Evolutionary conservation across 257 asterid genomes (phyloP).

Genomic region (Nemophila menziesii): DNA sequence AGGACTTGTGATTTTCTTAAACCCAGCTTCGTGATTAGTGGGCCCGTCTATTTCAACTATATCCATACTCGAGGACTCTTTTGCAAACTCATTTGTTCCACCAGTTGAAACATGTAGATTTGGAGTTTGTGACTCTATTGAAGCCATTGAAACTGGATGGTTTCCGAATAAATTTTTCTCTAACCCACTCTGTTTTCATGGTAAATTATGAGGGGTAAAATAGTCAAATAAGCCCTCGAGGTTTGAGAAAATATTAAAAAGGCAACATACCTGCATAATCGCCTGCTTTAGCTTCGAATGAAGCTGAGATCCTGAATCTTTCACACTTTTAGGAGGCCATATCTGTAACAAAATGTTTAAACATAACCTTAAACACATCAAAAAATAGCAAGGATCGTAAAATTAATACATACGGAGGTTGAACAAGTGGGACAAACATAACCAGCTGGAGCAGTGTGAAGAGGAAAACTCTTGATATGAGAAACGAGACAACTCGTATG

Average conservation of each 20-base stretch:
- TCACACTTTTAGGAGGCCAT: conserved; percentile 96
- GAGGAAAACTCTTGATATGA: conserved; percentile 68
- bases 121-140: conserved; percentile 53
- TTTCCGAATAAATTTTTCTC: conserved; percentile 85
- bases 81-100: conserved; percentile 27
- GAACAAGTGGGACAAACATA: conserved; percentile 74
- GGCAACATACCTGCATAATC: conserved; percentile 79
- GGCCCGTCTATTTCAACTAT: conserved; percentile 53
- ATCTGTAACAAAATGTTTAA: conserved; percentile 39
- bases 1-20: conserved; percentile 54
- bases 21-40: conserved; percentile 43
- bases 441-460: conserved; percentile 81
- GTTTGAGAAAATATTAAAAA: too few species aligned
- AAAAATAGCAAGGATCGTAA: background rate
- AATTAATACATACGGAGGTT: conserved; percentile 44
- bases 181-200: conserved; percentile 58
- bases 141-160: conserved; percentile 59
- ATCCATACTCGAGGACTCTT: conserved; percentile 38
- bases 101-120: conserved; percentile 43
- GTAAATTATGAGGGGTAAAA: background rate
- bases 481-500: conserved; percentile 74
- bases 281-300: conserved; percentile 85
- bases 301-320: conserved; percentile 78
- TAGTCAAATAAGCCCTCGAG: too few species aligned
- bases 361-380: background rate